These are phyloP conservation scores for Neonectria faginata DNA, from an alignment of 2,329 filamentous ascomycete species.

Conservation along the genomic window DNA sequence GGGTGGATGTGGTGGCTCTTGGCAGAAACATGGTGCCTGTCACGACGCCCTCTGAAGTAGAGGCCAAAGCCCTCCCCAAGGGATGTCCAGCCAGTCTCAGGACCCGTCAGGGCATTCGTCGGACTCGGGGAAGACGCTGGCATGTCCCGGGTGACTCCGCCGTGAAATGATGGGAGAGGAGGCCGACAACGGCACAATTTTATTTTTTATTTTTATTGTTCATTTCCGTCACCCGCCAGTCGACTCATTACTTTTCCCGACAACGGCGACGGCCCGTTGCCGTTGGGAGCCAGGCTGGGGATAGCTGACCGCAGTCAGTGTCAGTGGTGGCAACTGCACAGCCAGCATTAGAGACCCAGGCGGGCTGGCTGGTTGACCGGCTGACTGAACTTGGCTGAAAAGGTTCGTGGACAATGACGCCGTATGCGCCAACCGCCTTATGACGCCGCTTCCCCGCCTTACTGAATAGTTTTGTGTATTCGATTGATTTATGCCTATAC, in stretches of 20 bases:
- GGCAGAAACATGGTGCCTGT: conserved; percentile 32
- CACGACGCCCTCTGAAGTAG: conserved; percentile 10
- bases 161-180: neutral
- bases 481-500: conserved; percentile 17
- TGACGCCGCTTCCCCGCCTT: conserved; percentile 37
- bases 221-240: neutral
- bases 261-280: conserved; percentile 20
- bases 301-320: neutral
- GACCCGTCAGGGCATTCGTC: conserved; percentile 22
- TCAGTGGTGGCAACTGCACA: conserved; percentile 14
- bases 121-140: conserved; percentile 20
- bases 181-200: conserved; percentile 8
- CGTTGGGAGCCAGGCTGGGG: conserved; percentile 12
- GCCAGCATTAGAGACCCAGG: neutral
- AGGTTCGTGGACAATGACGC: conserved; percentile 24
- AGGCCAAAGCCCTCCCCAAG: conserved; percentile 16
- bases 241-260: neutral
- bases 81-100: conserved; percentile 9
- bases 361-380: conserved; percentile 1
- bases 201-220: conserved; percentile 6
- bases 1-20: conserved; percentile 34
- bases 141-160: conserved; percentile 18
- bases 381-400: neutral
- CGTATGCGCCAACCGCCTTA: conserved; percentile 33
- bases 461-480: conserved; percentile 18